These are phyloP conservation scores for Pseudogymnoascus sp. DNA, from an alignment of 2,329 filamentous ascomycete species.

Conservation along the genomic window DNA sequence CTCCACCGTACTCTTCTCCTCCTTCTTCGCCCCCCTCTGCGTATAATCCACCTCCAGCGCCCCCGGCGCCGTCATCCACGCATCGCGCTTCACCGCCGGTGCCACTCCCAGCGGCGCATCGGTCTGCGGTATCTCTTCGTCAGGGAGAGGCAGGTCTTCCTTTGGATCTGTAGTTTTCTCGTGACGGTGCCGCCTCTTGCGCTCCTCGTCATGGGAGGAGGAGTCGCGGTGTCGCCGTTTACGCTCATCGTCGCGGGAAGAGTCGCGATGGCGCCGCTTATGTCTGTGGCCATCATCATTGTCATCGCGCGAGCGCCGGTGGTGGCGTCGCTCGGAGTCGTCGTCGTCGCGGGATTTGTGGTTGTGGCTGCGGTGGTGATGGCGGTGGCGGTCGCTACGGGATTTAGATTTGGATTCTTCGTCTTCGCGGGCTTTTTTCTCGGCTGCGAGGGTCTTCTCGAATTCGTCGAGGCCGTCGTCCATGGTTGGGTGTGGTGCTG, in stretches of 20 bases:
- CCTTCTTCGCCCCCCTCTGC: slow-evolving; percentile 47
- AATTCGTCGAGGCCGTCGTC: slow-evolving; percentile 57
- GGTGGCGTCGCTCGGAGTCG: slow-evolving; percentile 35
- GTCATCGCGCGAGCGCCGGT: slow-evolving; percentile 25
- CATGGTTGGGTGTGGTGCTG: background rate
- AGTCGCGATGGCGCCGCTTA: slow-evolving; percentile 31
- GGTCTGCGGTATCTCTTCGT: slow-evolving; percentile 37
- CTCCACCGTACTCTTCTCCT: slow-evolving; percentile 36
- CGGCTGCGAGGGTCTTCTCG: slow-evolving; percentile 64
- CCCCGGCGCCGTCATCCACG: slow-evolving; percentile 90
- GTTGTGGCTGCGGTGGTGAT: slow-evolving; percentile 24
- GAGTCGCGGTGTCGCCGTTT: slow-evolving; percentile 19
- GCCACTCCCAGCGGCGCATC: slow-evolving; percentile 20
- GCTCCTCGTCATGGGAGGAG: slow-evolving; percentile 17
- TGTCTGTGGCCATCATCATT: slow-evolving; percentile 36
- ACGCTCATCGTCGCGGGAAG: slow-evolving; percentile 27
- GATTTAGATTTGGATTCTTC: slow-evolving; percentile 39
- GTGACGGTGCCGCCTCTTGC: slow-evolving; percentile 20
- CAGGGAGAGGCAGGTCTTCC: slow-evolving; percentile 41
- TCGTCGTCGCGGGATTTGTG: slow-evolving; percentile 46
- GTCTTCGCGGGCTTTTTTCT: slow-evolving; percentile 45
- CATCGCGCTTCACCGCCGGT: slow-evolving; percentile 55
- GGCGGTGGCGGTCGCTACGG: slow-evolving; percentile 30
- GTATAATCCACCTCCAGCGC: slow-evolving; percentile 78
- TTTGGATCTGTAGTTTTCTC: slow-evolving; percentile 40